A percentile compares a stretch with the other conserved stretches of the same genome.
phyloP scores from a whole-genome alignment of 1,284 basidiomycete genomes.

The Xerocomus minutiporus region DNA sequence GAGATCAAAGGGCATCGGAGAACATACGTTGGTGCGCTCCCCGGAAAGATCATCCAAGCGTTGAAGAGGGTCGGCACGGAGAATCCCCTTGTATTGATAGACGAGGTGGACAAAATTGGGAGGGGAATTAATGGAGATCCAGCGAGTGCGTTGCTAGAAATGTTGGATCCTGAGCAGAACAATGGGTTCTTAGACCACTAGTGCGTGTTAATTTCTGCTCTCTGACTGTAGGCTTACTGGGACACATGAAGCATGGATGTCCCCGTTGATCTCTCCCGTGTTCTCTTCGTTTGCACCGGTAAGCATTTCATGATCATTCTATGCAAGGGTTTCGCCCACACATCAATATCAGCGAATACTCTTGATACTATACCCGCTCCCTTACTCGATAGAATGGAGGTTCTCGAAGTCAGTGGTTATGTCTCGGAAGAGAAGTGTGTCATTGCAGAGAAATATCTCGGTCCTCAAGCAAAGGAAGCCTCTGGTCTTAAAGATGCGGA shows the following conservation, averaged over 20 bases:
- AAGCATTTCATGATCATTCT: neutral
- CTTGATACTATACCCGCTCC: slow-evolving; percentile 97
- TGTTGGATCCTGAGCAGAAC: slow-evolving; percentile 99
- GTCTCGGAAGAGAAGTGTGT: slow-evolving; percentile 95
- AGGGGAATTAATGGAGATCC: slow-evolving; percentile 95
- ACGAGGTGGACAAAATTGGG: slow-evolving; percentile 99
- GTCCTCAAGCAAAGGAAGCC: slow-evolving; percentile 91
- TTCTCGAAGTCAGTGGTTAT: slow-evolving; percentile 94
- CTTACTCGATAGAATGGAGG: slow-evolving; percentile 95
- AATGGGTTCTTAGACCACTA: slow-evolving; percentile 95
- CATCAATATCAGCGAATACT: slow-evolving; percentile 59
- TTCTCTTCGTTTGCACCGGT: slow-evolving; percentile 96
- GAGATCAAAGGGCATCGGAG: slow-evolving; percentile 98
- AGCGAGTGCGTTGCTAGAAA: slow-evolving; percentile 89
- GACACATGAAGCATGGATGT: slow-evolving; percentile 76
- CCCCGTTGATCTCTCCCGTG: slow-evolving; percentile 92
- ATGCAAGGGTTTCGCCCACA: neutral
- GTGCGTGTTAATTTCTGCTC: slow-evolving; percentile 40
- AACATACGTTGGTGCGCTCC: slow-evolving; percentile 95
- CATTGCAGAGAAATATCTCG: slow-evolving; percentile 90
- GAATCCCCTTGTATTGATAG: slow-evolving; percentile 94
- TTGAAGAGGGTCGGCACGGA: slow-evolving; percentile 95
- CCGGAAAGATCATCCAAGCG: slow-evolving; percentile 97
- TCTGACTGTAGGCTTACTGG: slow-evolving; percentile 8
- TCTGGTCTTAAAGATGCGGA: slow-evolving; percentile 84